Evolutionary conservation across 331 rosid genomes (phyloP).

Genomic region (Prunus yedoensis): DNA sequence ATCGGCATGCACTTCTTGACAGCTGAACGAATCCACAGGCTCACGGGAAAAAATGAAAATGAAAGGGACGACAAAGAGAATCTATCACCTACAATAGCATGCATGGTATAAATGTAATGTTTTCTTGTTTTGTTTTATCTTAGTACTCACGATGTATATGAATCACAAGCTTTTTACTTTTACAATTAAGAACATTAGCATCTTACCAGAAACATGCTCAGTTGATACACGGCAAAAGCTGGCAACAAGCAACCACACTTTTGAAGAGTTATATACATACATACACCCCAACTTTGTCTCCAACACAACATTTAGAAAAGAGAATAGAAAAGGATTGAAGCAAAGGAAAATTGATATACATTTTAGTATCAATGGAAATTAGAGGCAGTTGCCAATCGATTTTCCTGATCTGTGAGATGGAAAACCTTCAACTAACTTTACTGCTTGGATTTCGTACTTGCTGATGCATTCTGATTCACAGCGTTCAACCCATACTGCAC

Average conservation of each 20-base stretch:
- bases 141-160: neutral
- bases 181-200: neutral
- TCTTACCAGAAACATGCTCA: neutral
- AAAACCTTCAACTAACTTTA: slow-evolving; percentile 18
- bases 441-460: slow-evolving; percentile 26
- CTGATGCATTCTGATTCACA: slow-evolving; percentile 37
- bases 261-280: neutral
- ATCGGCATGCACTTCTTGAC: neutral
- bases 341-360: neutral
- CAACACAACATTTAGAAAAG: neutral
- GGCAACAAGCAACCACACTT: neutral
- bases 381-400: neutral
- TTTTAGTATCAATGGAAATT: neutral
- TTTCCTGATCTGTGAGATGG: neutral
- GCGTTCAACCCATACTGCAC: slow-evolving; percentile 79
- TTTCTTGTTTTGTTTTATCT: too few species aligned
- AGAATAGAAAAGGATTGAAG: neutral
- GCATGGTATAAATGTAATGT: too few species aligned
- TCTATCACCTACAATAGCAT: neutral
- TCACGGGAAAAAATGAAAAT: neutral
- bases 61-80: neutral
- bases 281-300: slow-evolving; percentile 5
- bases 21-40: neutral
- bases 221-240: slow-evolving; percentile 8
- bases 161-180: neutral